A percentile compares a stretch with the other conserved stretches of the same genome.
phyloP scores from a whole-genome alignment of 768 basidiomycete species.

The Tulasnella calospora region DNA sequence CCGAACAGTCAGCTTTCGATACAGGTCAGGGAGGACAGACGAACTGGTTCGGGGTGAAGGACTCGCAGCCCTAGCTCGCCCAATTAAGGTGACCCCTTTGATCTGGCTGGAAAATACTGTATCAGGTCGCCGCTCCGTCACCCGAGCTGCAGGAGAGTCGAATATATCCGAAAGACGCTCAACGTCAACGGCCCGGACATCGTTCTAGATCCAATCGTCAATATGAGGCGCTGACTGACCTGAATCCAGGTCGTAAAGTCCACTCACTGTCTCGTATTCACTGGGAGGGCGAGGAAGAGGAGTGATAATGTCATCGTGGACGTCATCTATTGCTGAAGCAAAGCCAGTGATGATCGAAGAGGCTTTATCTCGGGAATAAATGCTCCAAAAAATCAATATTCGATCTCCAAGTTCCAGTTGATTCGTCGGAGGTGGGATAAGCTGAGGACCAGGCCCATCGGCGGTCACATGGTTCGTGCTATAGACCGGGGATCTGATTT shows the following conservation, averaged over 20 bases:
- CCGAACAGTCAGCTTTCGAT: neutral
- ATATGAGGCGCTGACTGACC: neutral
- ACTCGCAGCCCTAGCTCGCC: neutral
- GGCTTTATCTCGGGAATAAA: conserved; percentile 17
- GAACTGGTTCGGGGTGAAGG: neutral
- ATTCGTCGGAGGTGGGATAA: neutral
- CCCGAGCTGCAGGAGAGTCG: neutral
- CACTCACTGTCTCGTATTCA: neutral
- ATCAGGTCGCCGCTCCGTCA: neutral
- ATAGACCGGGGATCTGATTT: conserved; percentile 4
- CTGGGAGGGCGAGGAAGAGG: conserved; percentile 1
- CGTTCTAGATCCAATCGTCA: neutral
- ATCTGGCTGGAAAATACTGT: neutral
- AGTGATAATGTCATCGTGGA: neutral
- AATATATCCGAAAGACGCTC: neutral
- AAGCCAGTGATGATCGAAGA: conserved; percentile 21
- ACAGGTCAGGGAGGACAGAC: neutral
- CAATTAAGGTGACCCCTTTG: neutral
- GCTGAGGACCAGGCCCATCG: neutral
- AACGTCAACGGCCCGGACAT: neutral
- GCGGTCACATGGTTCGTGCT: neutral
- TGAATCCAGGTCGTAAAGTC: neutral
- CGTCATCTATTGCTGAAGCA: neutral
- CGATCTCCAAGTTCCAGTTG: conserved; percentile 19
- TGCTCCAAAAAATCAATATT: conserved; percentile 23